A percentile compares a stretch with the other conserved stretches of the same genome.
Conservation (phyloP, 2,329 filamentous ascomycete species). For the Proliferodiscus dingleyae region DNA sequence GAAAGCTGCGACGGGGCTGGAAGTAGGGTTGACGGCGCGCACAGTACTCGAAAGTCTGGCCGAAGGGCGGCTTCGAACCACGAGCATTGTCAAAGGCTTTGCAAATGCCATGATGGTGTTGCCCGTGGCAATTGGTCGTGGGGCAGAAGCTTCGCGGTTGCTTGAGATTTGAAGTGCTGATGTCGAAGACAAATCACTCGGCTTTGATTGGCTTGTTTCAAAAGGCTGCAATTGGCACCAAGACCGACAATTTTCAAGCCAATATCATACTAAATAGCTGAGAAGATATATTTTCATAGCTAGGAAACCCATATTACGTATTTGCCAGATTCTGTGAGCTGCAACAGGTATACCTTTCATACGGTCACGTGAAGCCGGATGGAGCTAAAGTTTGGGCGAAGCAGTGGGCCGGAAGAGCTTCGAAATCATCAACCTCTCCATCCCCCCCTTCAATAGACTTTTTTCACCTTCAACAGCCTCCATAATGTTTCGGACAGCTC, state of each 20-base stretch:
- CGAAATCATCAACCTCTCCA: conserved; percentile 10
- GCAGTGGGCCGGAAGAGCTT: conserved; percentile 9
- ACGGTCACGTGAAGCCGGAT: conserved; percentile 16
- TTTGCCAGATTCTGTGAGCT: neutral
- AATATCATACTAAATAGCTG: neutral
- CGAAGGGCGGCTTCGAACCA: conserved; percentile 31
- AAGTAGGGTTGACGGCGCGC: conserved; percentile 21
- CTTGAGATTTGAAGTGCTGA: conserved; percentile 12
- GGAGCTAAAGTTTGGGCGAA: conserved; percentile 2
- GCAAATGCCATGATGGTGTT: conserved; percentile 32
- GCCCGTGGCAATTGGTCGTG: conserved; percentile 29
- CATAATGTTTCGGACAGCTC: conserved; percentile 85
- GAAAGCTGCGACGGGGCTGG: conserved; percentile 23
- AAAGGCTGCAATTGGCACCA: conserved; percentile 19
- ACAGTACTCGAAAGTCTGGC: conserved; percentile 23
- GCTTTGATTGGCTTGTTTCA: conserved; percentile 21
- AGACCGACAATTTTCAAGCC: neutral
- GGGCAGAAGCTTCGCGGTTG: conserved; percentile 12
- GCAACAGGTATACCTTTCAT: neutral
- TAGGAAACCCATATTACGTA: no score
- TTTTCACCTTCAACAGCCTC: conserved; percentile 20
- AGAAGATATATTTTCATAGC: neutral
- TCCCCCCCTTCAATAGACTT: conserved; percentile 7
- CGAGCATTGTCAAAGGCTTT: conserved; percentile 34
- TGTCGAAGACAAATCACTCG: conserved; percentile 12